Percentiles rank a stretch among this genome's conserved stretches.
These are phyloP conservation scores for Harrya chromipes DNA, from an alignment of 768 basidiomycete species.

Conservation along the genomic window DNA sequence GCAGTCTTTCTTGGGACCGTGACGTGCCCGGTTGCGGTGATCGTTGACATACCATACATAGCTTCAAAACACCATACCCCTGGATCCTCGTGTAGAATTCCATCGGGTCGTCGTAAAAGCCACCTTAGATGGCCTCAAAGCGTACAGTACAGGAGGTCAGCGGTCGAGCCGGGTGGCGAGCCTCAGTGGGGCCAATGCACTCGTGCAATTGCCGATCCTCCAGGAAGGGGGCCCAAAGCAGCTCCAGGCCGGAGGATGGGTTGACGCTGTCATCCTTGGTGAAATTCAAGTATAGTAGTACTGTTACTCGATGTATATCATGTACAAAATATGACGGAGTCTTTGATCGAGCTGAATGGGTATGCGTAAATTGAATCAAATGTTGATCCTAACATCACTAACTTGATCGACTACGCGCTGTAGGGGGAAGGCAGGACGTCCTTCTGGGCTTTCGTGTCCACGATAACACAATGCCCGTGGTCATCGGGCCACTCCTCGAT, in stretches of 20 bases:
- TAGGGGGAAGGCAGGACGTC: too few relatives aligned
- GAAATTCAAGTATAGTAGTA: slow-evolving; percentile 44
- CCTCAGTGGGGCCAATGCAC: slow-evolving; percentile 74
- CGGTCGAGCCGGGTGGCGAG: slow-evolving; percentile 81
- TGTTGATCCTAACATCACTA: too few relatives aligned
- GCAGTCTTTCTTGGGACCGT: not conserved
- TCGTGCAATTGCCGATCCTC: slow-evolving; percentile 62
- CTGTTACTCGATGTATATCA: too few relatives aligned
- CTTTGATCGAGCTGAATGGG: too few relatives aligned
- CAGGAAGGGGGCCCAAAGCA: slow-evolving; percentile 32
- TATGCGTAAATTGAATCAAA: too few relatives aligned
- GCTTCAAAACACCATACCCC: slow-evolving; percentile 58
- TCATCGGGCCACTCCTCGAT: too few relatives aligned
- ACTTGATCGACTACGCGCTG: too few relatives aligned
- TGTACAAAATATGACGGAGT: too few relatives aligned
- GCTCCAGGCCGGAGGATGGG: slow-evolving; percentile 53
- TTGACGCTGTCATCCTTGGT: slow-evolving; percentile 64
- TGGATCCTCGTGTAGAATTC: slow-evolving; percentile 78
- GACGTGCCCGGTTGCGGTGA: not conserved
- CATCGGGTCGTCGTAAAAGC: slow-evolving; percentile 71
- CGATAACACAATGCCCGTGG: too few relatives aligned
- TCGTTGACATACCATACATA: slow-evolving; percentile 20
- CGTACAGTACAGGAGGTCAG: slow-evolving; percentile 83
- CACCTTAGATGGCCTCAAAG: slow-evolving; percentile 46
- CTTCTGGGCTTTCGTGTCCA: too few relatives aligned